Base-by-base conservation (phyloP, 345 rosid genomes). In the thale cress (Arabidopsis thaliana) region DNA sequence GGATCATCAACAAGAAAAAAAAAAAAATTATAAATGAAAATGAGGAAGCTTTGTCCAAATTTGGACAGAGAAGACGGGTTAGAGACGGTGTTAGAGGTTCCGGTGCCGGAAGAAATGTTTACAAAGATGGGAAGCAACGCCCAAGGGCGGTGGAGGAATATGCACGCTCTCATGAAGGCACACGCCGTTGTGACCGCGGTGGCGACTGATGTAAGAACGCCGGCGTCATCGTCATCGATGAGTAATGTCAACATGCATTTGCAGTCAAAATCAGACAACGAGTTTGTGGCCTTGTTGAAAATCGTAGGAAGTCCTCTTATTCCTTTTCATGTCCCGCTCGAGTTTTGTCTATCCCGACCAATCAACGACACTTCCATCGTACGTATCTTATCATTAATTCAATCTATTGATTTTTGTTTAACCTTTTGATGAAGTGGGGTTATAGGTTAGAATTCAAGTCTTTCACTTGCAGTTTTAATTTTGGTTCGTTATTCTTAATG, bases 261-360 rank as follows among this genome's bases (percentile, higher is more conserved):
- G 65, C 96, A 83, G 12, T 82, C 98, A 11, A 89, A 85, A 70
- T 90, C 97, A 2, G 84, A 84, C 57, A 85, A 61, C 7, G 99
- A 95, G 84, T 92, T 95, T 71, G 77, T 89, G 73, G 92, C 99
- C 3, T 85, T 95, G 91, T 87, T 95, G 50, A 95, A 95, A 84
- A 89, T 90, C 20, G 96, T 95, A 24, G 97, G 99, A 7, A 83
- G 93, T 58, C 97, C 99, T 78, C 92, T 92, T 30, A 80, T 92
- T 65, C 96, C 99, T 30, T 90, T 89, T 32, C 96, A 87, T 64
- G 84, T 87, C 42, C 87, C 82, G 25, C 79, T 87, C 6, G 84
- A 80, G 50, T 80, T 59, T 14, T 82, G 79, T 25, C 82, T 87
- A 61, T 79, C 81, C 51, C 79, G 84, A 30, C 77, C 88, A 36